phyloP scores from a whole-genome alignment of 139 green algal species.

The Trebouxia sp. region DNA sequence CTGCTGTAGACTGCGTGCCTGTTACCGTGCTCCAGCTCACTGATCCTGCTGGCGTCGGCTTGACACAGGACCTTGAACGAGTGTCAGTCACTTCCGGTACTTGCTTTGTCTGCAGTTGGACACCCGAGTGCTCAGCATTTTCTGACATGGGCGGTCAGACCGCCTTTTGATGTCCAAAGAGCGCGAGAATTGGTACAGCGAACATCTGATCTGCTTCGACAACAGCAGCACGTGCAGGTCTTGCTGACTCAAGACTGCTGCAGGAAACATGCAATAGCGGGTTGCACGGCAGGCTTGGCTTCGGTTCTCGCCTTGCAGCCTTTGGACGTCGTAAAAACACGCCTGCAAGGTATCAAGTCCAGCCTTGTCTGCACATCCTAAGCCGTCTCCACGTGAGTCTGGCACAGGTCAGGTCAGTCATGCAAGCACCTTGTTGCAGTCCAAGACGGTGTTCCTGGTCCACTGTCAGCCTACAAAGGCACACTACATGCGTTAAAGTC shows the following conservation, averaged over 20 bases:
- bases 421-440: conserved; percentile 50
- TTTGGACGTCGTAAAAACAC: conserved; percentile 90
- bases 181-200: background rate
- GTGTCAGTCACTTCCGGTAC: too few relatives aligned
- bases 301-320: conserved; percentile 79
- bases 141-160: conserved; percentile 4
- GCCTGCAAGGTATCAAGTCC: conserved; percentile 65
- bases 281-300: conserved; percentile 65
- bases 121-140: too few relatives aligned
- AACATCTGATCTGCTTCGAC: too few relatives aligned
- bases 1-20: too few relatives aligned
- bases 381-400: background rate
- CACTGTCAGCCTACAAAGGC: conserved; percentile 65
- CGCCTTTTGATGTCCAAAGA: conserved; percentile 24
- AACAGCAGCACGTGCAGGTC: too few relatives aligned
- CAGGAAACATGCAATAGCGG: conserved; percentile 78
- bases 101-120: too few relatives aligned
- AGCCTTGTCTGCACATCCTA: background rate
- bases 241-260: background rate
- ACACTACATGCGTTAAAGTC: conserved; percentile 64
- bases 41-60: too few relatives aligned
- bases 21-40: too few relatives aligned
- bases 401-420: background rate
- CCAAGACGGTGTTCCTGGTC: conserved; percentile 59
- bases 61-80: too few relatives aligned